Base-by-base conservation (phyloP, 2,329 filamentous ascomycete species). In the Bipolaris victoriae region DNA sequence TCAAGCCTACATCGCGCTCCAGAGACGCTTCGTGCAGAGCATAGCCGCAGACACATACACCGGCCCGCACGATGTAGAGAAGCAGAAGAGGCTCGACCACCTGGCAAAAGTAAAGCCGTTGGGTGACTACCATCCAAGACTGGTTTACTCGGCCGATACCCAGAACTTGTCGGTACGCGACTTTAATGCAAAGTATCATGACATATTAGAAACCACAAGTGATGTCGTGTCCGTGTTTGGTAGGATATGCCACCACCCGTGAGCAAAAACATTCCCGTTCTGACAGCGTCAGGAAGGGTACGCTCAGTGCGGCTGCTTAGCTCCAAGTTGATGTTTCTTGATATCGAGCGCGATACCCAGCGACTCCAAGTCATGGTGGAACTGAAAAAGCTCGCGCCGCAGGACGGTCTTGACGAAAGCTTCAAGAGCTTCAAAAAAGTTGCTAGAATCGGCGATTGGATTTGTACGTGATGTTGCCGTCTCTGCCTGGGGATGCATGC, bases 241-340 rank as follows among this genome's bases (percentile, higher is more conserved):
- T 77, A 76, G 52, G 69, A 44, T 41, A 15, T 10, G 35, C 24
- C 18, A n/a, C 39, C 9, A 20, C 40, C 15, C 9, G 20, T 43
- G 29, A 47, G 22, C n/a, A 36, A 20, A 31, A 31, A 39, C 36
- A 13, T 20, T 22, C 45, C 44, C 37, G 26, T 53, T 59, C 67
- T 77, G 64, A 78, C 63, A 52, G 61, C 54, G 72, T 73, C 80
- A 88, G 91, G 92, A 76, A 91, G 92, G 73, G 83, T 97, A 62
- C 82, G 84, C 69, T 87, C 88, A 45, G 84, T 90, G 71, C 90
- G 91, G 61, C 81, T 85, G 46, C 84, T 87, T 52, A 88, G 93
- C 64, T 88, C 86, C 66, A 91, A 90, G 77, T 86, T 99, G 66
- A 82, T 92, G 62, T 99, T 99, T 76, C 76, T 97, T 64, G 90